Conservation (phyloP, 129 eudicot genomes). For the Artemisia annua region DNA sequence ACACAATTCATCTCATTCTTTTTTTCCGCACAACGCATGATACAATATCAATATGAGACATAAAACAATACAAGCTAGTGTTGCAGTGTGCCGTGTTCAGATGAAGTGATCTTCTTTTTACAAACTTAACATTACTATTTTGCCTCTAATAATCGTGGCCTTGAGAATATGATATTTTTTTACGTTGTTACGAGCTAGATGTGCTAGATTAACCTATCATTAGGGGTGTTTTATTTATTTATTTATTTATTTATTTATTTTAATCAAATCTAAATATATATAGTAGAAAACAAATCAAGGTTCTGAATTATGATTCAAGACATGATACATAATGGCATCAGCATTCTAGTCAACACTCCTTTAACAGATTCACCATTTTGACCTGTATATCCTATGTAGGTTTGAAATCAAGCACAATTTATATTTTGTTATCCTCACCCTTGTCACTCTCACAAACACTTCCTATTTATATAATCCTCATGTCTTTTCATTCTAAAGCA, state of each 20-base stretch:
- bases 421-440: constrained; percentile 20
- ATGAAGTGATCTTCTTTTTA: no score
- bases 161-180: no score
- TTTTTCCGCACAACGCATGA: no score
- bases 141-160: no score
- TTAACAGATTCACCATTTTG: constrained; percentile 21
- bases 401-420: constrained; percentile 29
- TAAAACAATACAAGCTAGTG: no score
- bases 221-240: no score
- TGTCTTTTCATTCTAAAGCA: constrained; percentile 7
- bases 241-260: no score
- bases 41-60: no score
- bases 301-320: background rate
- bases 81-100: no score
- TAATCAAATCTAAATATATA: background rate
- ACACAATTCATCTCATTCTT: no score
- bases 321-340: background rate
- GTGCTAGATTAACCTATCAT: no score
- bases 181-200: background rate
- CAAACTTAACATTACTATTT: no score
- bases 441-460: constrained; percentile 2
- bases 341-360: background rate
- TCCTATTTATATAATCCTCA: background rate
- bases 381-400: constrained; percentile 16
- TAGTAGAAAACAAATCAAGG: constrained; percentile 1